Conservation (phyloP, 192 early-diverging fungal species). For the Linderina pennispora region DNA sequence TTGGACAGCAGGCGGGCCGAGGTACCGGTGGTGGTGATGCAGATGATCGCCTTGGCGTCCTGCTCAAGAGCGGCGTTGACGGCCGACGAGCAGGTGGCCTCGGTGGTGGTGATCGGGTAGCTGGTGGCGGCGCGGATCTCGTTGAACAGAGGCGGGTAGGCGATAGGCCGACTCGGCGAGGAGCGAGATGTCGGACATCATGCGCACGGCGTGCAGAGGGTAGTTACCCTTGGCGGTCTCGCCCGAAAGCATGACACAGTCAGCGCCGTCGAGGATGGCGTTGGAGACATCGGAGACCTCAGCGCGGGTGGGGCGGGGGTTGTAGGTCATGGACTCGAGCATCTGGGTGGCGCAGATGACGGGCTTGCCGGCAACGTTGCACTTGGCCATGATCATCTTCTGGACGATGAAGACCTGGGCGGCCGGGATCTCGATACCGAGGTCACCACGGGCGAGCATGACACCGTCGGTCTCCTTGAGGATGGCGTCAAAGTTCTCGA, state of each 20-base stretch:
- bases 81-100: conserved; percentile 89
- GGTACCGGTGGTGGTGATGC: conserved; percentile 83
- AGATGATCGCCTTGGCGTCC: conserved; percentile 82
- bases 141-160: conserved; percentile 92
- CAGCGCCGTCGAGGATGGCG: conserved; percentile 94
- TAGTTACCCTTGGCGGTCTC: conserved; percentile 96
- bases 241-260: conserved; percentile 98
- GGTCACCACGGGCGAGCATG: conserved; percentile 98
- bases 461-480: conserved; percentile 89
- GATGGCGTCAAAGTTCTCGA: conserved; percentile 99
- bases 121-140: conserved; percentile 71
- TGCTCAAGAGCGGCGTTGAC: conserved; percentile 78
- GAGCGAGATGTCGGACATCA: conserved; percentile 91
- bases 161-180: conserved; percentile 90
- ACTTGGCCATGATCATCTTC: conserved; percentile 99
- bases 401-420: conserved; percentile 90
- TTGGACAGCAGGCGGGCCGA: conserved; percentile 88
- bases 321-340: conserved; percentile 93
- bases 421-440: conserved; percentile 96
- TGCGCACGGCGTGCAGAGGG: conserved; percentile 84
- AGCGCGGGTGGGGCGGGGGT: conserved; percentile 98
- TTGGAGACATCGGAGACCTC: conserved; percentile 99
- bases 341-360: conserved; percentile 98
- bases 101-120: conserved; percentile 76
- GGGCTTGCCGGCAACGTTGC: conserved; percentile 94